Base-by-base conservation (phyloP, 306 rosid species). In the Prunus mume region DNA sequence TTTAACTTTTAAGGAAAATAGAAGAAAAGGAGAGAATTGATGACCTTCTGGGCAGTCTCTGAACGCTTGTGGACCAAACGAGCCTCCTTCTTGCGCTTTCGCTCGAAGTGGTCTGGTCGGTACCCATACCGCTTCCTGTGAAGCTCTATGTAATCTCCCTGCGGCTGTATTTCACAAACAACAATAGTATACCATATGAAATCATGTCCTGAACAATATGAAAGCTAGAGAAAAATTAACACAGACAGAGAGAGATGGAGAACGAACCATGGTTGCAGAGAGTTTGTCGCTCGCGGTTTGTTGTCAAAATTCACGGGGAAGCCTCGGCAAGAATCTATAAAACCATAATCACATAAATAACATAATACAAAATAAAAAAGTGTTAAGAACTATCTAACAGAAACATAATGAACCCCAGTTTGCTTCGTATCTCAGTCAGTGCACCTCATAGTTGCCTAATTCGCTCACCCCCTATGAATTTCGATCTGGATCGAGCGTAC, bases 121-220 rank as follows among this genome's bases (percentile, higher is more conserved):
- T 89, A 84, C 63, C 99, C 99, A 95, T 90, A 62, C 43, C 97
- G 89, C 83, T 88, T 92, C 88, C 90, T 76, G 80, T 88, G 96
- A 75, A 92, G 97, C 10, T 95, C 99, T 34, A 95, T 92, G 84
- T 95, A 90, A 86, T 95, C 99, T 73, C 97, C 97, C 90, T 95
- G 99, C 61, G 99, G 99, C 99, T 95, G 60, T 41, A 50, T 28
- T 76, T 50, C 49, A 60, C 51, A 50, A 66, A 68, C 25, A 24
- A 63, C 34, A 50, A 54, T 38, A 14, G 9, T 0, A 38, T 4
- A 52, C 30, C 81, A 76, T 3, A 55, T 71, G 6, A 32, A 54
- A 32, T 55, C 4, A 18, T 14, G 2, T 6, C 46, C 9, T 13
- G 0, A 11, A 18, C 28, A 32, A 54, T 6, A 25, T 27, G 45